Evolutionary conservation across 768 basidiomycete species (phyloP).

Genomic region (Coprinellus micaceus): DNA sequence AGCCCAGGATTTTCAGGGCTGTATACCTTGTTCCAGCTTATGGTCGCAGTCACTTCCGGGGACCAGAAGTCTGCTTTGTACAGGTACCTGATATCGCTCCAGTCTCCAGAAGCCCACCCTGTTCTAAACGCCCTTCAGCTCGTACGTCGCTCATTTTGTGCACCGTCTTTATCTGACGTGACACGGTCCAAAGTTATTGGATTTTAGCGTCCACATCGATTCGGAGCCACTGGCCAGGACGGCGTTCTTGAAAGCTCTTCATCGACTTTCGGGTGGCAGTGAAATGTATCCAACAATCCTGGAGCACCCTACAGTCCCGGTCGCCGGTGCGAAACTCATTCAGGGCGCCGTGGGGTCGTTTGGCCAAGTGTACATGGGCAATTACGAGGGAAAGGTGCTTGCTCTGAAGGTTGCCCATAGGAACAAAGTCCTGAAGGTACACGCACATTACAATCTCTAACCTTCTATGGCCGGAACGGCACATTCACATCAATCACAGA

Average conservation of each 20-base stretch:
- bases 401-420: slow-evolving; percentile 19
- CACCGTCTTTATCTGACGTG: neutral
- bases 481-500: slow-evolving; percentile 13
- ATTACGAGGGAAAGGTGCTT: slow-evolving; percentile 4
- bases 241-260: slow-evolving; percentile 1
- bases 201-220: neutral
- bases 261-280: slow-evolving; percentile 3
- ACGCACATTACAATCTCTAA: neutral
- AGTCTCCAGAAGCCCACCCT: slow-evolving; percentile 3
- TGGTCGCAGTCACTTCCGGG: no score
- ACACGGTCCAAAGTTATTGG: slow-evolving; percentile 1
- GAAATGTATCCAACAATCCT: slow-evolving; percentile 3
- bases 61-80: neutral
- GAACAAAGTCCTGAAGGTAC: slow-evolving; percentile 12
- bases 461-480: slow-evolving; percentile 13
- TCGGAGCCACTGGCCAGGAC: neutral
- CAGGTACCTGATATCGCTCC: slow-evolving; percentile 1
- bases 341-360: slow-evolving; percentile 18
- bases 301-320: neutral
- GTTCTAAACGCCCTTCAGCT: slow-evolving; percentile 10
- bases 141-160: neutral
- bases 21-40: no score
- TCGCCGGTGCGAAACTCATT: slow-evolving; percentile 9
- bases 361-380: slow-evolving; percentile 17
- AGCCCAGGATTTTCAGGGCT: no score